phyloP scores from a whole-genome alignment of 2,329 filamentous ascomycete species.

The Thelonectria rubi region DNA sequence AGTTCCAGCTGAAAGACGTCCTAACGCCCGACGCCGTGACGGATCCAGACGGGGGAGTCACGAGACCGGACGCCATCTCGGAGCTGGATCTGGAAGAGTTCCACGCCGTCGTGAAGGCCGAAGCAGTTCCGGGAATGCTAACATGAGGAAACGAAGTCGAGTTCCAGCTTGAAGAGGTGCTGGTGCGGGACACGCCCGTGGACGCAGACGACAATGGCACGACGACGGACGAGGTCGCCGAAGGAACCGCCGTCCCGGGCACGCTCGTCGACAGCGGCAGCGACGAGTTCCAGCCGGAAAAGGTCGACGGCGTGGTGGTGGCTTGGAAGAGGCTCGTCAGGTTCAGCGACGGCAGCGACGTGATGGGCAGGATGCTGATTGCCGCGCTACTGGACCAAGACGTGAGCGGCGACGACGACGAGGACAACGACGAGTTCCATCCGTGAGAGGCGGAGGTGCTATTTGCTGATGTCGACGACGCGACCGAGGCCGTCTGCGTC shows the following conservation, averaged over 20 bases:
- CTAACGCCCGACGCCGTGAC: no score
- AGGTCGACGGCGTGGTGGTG: not conserved
- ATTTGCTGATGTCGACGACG: not conserved
- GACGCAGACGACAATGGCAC: not conserved
- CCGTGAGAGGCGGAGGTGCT: not conserved
- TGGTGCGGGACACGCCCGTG: not conserved
- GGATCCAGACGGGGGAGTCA: not conserved
- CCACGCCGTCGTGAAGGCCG: not conserved
- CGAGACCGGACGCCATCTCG: not conserved
- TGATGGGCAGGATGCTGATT: not conserved
- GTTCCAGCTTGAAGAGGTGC: not conserved
- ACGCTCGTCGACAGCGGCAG: not conserved
- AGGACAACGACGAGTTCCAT: not conserved
- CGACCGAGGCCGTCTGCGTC: not conserved
- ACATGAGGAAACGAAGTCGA: not conserved
- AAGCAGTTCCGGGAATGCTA: not conserved
- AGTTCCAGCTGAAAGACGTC: not conserved
- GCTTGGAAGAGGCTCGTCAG: not conserved
- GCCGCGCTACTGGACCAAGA: not conserved
- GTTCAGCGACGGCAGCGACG: not conserved
- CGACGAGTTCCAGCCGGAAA: slow-evolving; percentile 7
- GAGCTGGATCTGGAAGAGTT: not conserved
- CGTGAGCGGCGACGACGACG: not conserved
- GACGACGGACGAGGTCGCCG: not conserved
- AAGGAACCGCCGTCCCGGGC: not conserved